These are phyloP conservation scores for Beauveria sp. DNA, from an alignment of 2,329 filamentous ascomycete genomes.

Conservation along the genomic window DNA sequence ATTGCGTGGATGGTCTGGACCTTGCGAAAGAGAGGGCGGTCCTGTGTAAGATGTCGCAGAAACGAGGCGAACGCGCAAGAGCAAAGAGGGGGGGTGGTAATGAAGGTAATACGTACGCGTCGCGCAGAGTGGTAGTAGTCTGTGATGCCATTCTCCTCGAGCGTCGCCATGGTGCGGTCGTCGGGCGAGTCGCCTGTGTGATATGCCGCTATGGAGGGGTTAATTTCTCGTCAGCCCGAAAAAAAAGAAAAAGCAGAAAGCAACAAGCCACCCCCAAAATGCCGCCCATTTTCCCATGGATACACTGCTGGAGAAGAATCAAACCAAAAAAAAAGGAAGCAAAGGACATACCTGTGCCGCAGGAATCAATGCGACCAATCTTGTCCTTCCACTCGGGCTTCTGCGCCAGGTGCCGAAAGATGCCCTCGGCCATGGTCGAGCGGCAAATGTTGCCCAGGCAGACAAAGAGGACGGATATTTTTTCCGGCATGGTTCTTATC, in stretches of 20 bases:
- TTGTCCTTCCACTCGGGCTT: conserved; percentile 50
- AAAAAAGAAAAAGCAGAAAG: neutral
- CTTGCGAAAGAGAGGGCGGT: too few relatives aligned
- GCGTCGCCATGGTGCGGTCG: conserved; percentile 71
- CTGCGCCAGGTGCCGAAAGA: conserved; percentile 67
- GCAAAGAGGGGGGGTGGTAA: neutral
- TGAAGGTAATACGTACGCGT: conserved; percentile 43
- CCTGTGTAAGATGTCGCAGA: too few relatives aligned
- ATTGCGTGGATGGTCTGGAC: too few relatives aligned
- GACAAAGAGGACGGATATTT: conserved; percentile 78
- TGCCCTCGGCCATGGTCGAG: conserved; percentile 92
- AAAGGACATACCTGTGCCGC: conserved; percentile 56
- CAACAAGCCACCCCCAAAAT: neutral
- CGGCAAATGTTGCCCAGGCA: conserved; percentile 94
- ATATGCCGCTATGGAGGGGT: conserved; percentile 55
- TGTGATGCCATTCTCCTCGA: conserved; percentile 65
- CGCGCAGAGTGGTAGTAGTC: conserved; percentile 72
- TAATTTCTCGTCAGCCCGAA: neutral
- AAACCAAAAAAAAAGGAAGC: neutral
- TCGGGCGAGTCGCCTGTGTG: conserved; percentile 74
- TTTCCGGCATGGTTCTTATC: conserved; percentile 21
- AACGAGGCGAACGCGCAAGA: too few relatives aligned
- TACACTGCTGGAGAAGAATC: neutral
- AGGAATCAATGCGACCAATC: conserved; percentile 71
- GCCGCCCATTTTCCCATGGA: neutral